Percentiles rank a stretch among this genome's conserved stretches.
phyloP scores from a whole-genome alignment of 331 rosid species.

The Quercus lobata region DNA sequence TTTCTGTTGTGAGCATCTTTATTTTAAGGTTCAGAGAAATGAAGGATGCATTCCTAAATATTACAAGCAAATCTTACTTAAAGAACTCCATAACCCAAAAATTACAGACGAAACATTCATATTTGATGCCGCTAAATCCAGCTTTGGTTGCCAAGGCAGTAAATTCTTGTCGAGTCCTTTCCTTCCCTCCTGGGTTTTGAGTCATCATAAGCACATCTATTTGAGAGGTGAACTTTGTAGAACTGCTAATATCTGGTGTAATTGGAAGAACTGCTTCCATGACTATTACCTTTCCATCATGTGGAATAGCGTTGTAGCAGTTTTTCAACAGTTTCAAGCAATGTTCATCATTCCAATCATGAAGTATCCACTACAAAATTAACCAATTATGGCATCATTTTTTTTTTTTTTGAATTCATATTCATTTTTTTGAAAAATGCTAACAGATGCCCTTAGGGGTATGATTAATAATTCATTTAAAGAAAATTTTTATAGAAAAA shows the following conservation, averaged over 20 bases:
- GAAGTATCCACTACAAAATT: constrained; percentile 46
- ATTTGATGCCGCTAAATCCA: constrained; percentile 48
- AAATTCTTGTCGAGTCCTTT: constrained; percentile 33
- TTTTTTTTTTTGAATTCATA: background rate
- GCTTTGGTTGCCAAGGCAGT: constrained; percentile 35
- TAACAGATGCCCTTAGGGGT: too few relatives aligned
- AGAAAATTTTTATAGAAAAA: too few relatives aligned
- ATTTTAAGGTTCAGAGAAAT: background rate
- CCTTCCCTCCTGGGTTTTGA: constrained; percentile 43
- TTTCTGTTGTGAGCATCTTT: background rate
- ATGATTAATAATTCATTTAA: too few relatives aligned
- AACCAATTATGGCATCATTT: background rate
- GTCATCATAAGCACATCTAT: constrained; percentile 42
- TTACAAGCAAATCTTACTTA: constrained; percentile 21
- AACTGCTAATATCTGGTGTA: constrained; percentile 13
- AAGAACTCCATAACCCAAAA: constrained; percentile 54
- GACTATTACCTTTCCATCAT: constrained; percentile 49
- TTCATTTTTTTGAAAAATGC: too few relatives aligned
- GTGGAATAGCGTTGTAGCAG: constrained; percentile 38
- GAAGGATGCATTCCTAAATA: background rate
- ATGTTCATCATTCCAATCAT: constrained; percentile 50
- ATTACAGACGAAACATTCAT: constrained; percentile 19
- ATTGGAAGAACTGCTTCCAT: constrained; percentile 39
- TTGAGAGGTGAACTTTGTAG: constrained; percentile 1
- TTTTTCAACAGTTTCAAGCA: constrained; percentile 59